A percentile compares a stretch with the other conserved stretches of the same genome.
phyloP scores from a whole-genome alignment of 2,329 filamentous ascomycete species.

The Fusarium metavorans region DNA sequence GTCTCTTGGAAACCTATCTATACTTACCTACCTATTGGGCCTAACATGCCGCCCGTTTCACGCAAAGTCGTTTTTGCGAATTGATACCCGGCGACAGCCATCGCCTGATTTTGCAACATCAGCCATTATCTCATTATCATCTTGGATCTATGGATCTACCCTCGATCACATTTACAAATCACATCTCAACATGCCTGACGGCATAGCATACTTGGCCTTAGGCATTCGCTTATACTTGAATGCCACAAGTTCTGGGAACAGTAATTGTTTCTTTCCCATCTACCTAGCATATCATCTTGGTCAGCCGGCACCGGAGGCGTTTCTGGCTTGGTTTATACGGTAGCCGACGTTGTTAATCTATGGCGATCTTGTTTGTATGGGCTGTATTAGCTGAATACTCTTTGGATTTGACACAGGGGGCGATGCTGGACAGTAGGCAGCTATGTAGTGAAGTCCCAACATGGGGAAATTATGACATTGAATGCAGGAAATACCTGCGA shows the following conservation, averaged over 20 bases:
- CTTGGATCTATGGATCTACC: slow-evolving; percentile 18
- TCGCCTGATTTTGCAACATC: slow-evolving; percentile 37
- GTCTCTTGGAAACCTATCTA: slow-evolving; percentile 12
- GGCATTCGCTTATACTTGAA: not conserved
- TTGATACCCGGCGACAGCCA: slow-evolving; percentile 43
- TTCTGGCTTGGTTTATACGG: slow-evolving; percentile 18
- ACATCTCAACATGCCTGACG: not conserved
- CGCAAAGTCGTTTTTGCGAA: slow-evolving; percentile 35
- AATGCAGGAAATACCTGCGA: not conserved
- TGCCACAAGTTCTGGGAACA: not conserved
- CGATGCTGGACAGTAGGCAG: not conserved
- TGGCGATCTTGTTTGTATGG: slow-evolving; percentile 13
- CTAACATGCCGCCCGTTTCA: slow-evolving; percentile 20
- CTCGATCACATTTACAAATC: slow-evolving; percentile 3
- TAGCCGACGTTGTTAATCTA: slow-evolving; percentile 3
- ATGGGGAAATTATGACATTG: not conserved
- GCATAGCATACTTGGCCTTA: slow-evolving; percentile 1
- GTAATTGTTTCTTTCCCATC: slow-evolving; percentile 4
- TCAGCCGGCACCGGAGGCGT: slow-evolving; percentile 31
- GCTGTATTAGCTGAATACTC: not conserved
- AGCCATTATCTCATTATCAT: slow-evolving; percentile 16
- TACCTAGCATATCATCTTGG: slow-evolving; percentile 23
- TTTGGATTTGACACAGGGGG: slow-evolving; percentile 4
- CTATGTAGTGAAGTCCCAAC: not conserved
- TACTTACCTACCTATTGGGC: not conserved